Base-by-base conservation (phyloP, 768 basidiomycete species). In the Suillus ampliporus region DNA sequence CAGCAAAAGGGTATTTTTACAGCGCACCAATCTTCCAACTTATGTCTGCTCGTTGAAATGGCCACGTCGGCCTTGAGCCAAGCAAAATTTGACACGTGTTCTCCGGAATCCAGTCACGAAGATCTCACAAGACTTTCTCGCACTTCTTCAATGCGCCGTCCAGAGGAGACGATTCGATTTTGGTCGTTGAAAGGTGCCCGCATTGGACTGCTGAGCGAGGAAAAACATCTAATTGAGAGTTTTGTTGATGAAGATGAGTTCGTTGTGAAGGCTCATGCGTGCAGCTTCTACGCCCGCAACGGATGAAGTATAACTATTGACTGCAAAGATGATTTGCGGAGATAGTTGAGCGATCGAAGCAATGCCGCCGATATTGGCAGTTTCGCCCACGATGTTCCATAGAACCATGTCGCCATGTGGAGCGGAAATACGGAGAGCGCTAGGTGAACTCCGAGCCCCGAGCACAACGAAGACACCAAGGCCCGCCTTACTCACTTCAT, bases 221-320 rank as follows among this genome's bases (percentile, higher is more conserved):
- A 31, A 5, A 51, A 31, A 51, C 31, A 31, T 51, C 9, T 51
- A 10, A 19, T 13, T 19, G 48, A 50, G 48, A 31, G 48, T 31
- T 50, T 19, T 1, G 9, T 31, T 50, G 28, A 51, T 17, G 50
- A 28, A 51, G 17, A 31, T 9, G 50, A 51, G 50, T 51, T 11
- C 50, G 50, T 51, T 51, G 26, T 10, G 8, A 51, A 51, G 50
- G 5, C 50, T 51, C 28, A 51, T 51, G 6, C 50, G 50, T n/a
- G 46, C 23, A 47, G 23, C 47, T 17, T 51, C 28, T 51, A 28
- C 50, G 9, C 50, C 50, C 19, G 50, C 50, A 31, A 51, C 28
- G 10, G 50, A 51, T 31, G 50, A 51, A 31, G 50, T 28, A 51
- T 51, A 51, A 19, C 50, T 31, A 19, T 51, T 51, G 17, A 51